A percentile compares a stretch with the other conserved stretches of the same genome.
Conservation (phyloP, 768 basidiomycete species). For the Kwoniella mangroviensis region DNA sequence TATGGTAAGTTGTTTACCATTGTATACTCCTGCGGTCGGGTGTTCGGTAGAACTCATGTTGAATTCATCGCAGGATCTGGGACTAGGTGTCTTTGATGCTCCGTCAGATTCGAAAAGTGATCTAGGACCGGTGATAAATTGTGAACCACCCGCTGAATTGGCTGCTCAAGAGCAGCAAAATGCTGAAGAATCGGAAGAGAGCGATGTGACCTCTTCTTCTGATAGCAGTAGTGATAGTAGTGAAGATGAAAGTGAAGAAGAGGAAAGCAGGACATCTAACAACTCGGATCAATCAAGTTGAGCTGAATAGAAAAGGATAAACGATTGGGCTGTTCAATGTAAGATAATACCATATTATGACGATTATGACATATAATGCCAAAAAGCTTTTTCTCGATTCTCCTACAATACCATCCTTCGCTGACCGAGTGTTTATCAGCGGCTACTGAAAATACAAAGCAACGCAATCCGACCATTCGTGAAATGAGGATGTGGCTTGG, state of each 20-base stretch:
- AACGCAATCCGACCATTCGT: neutral
- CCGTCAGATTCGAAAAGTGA: conserved; percentile 21
- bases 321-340: neutral
- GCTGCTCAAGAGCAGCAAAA: conserved; percentile 12
- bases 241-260: conserved; percentile 13
- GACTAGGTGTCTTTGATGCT: conserved; percentile 45
- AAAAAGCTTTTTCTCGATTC: neutral
- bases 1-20: conserved; percentile 35
- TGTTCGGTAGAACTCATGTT: conserved; percentile 9
- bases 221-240: conserved; percentile 18
- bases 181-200: neutral
- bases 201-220: neutral
- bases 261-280: neutral
- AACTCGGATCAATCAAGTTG: neutral
- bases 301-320: neutral
- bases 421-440: neutral
- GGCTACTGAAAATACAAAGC: neutral
- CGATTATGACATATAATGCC: neutral
- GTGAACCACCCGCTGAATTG: conserved; percentile 8
- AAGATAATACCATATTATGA: neutral
- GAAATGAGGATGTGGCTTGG: neutral
- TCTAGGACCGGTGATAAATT: conserved; percentile 35
- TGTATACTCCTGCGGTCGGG: neutral
- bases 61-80: conserved; percentile 31
- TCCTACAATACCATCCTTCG: neutral